These are phyloP conservation scores for Wallacemonas sp. DNA, from an alignment of 208 protist genomes.

Conservation along the genomic window DNA sequence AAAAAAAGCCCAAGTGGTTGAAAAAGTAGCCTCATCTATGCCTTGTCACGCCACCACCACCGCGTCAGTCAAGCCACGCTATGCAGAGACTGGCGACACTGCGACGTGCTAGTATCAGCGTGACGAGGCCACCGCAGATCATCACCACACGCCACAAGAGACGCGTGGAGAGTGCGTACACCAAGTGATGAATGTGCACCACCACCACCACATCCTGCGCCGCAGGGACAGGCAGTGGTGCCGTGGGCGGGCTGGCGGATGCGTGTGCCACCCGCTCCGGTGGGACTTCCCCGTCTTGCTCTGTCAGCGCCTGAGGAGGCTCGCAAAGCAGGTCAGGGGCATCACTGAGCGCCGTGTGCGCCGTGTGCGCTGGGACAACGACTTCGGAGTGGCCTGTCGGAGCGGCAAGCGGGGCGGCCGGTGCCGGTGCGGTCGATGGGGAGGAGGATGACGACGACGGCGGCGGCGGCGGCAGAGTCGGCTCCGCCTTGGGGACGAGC, in stretches of 20 bases:
- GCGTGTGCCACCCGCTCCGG: neutral
- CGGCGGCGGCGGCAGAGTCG: neutral
- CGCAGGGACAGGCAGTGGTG: neutral
- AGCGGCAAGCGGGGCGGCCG: no score
- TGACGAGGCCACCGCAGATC: slow-evolving; percentile 18
- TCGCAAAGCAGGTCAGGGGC: no score
- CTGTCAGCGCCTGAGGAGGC: neutral
- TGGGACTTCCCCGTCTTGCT: neutral
- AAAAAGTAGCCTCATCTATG: neutral
- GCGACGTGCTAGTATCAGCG: slow-evolving; percentile 29
- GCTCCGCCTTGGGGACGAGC: slow-evolving; percentile 20
- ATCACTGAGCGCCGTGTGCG: no score
- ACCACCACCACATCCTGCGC: slow-evolving; percentile 18
- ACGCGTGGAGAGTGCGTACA: slow-evolving; percentile 12
- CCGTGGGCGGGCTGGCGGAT: neutral
- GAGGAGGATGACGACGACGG: neutral
- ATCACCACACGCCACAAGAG: slow-evolving; percentile 24
- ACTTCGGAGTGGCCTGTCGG: no score
- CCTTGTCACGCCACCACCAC: neutral
- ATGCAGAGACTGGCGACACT: slow-evolving; percentile 17
- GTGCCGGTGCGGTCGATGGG: neutral
- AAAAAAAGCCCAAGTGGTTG: slow-evolving; percentile 1
- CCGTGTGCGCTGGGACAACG: no score
- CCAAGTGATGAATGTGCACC: slow-evolving; percentile 12
- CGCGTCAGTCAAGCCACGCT: no score